Percentiles rank a stretch among this genome's conserved stretches.
These are phyloP conservation scores for Punica granatum DNA, from an alignment of 345 rosid genomes.

Conservation along the genomic window DNA sequence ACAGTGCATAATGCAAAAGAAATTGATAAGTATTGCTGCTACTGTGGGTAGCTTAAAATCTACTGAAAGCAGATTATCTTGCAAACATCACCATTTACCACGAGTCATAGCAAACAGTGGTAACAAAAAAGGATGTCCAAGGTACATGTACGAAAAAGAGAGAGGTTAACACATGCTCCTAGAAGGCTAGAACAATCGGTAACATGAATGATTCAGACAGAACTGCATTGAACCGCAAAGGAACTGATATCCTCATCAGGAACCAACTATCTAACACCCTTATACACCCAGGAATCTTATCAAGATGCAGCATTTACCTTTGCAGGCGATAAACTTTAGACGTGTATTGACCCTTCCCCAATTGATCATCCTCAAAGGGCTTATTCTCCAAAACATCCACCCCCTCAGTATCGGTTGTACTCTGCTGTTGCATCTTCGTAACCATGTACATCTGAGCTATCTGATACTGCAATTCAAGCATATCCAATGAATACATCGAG, in stretches of 20 bases:
- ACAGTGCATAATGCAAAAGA: neutral
- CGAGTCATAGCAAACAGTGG: neutral
- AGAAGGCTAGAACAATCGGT: neutral
- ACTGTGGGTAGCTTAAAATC: neutral
- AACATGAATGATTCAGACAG: neutral
- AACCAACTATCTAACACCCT: no score
- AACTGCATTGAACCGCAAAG: no score
- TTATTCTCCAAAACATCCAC: conserved; percentile 48
- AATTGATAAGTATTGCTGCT: neutral
- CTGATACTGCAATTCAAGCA: conserved; percentile 46
- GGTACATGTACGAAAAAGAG: neutral
- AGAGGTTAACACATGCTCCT: neutral
- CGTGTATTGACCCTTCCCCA: conserved; percentile 50
- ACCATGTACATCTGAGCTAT: conserved; percentile 60
- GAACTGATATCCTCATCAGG: no score
- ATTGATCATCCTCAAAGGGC: conserved; percentile 34
- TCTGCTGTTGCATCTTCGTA: conserved; percentile 60
- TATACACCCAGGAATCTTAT: neutral
- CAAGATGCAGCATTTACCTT: conserved; percentile 24
- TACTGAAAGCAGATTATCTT: neutral
- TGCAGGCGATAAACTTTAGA: conserved; percentile 56
- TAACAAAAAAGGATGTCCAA: no score
- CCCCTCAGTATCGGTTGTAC: conserved; percentile 43
- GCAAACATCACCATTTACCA: neutral
- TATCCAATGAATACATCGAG: neutral